Evolutionary conservation across 1,139 yeast genomes (phyloP), one percentile per base, ranked within the genome.

Genomic region (Hyphopichia khmerensis): DNA sequence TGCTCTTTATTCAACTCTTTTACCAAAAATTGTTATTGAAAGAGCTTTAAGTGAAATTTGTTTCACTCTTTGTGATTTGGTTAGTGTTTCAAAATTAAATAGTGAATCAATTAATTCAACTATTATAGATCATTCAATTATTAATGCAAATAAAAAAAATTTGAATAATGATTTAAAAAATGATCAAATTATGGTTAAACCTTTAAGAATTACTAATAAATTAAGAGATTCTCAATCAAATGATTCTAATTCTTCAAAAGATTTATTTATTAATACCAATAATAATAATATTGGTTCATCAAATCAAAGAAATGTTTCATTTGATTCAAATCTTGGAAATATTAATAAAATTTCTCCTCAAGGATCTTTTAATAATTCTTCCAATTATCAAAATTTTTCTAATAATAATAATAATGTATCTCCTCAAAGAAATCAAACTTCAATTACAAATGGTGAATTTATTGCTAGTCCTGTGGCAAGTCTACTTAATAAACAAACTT

Each of bases 31-130:
- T 30, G 77, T 90, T 9, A 73, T 91, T 33, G 88, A 89, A 62
- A 81, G 91, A 21, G 85, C 97, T 0, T 69, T 89, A 10, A 79
- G 88, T 30, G 96, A 90, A 56, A 67, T 91, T 37, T 75, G 84
- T 13, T 84, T 84, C 54, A 75, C 90, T 1, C 77, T 89, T 13
- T 82, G 91, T 56, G 95, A 87, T 51, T 73, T 87, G 45, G 64
- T 87, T 26, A 69, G 79, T 26, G 65, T 72, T 6, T 82, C 78
- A 27, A 85, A 81, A 56, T 67, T 85, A 40, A 59, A 57, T 38
- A 60, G 54, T 27, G 52, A 50, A 39, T 57, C 65, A 3, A 35
- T 46, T 38, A 47, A 49, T 39, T 35, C 49, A 26, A 45, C 52
- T 36, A 40, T 40, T 17, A 41, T 50, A 15, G 45, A 46, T n/a